Percentiles rank a stretch among this genome's conserved stretches.
phyloP scores from a whole-genome alignment of 78 protist species.

The Monosiga brevicollis region DNA sequence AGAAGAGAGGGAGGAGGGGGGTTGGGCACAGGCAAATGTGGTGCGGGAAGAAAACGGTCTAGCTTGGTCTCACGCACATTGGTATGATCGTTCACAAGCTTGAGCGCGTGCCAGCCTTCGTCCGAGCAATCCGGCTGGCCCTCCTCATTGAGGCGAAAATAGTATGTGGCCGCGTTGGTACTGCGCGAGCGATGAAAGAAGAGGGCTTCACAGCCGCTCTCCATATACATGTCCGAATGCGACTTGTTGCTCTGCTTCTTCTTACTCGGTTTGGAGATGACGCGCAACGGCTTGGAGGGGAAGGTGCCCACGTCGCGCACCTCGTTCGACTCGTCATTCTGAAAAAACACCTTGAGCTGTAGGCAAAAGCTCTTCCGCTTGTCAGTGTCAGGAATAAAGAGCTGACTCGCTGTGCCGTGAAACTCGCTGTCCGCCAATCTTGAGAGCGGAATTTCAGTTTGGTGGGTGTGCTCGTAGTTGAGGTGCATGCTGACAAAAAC shows the following conservation, averaged over 20 bases:
- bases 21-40: too few species aligned
- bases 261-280: slow-evolving; percentile 13
- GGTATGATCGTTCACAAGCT: too few species aligned
- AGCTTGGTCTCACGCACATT: too few species aligned
- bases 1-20: too few species aligned
- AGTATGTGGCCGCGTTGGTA: too few species aligned
- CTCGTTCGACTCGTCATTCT: background rate
- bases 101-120: too few species aligned
- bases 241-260: background rate
- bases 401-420: background rate
- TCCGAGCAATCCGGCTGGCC: too few species aligned
- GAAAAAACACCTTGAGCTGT: background rate
- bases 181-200: slow-evolving; percentile 23
- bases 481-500: background rate
- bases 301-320: slow-evolving; percentile 3
- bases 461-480: background rate
- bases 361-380: background rate
- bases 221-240: background rate
- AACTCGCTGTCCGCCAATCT: background rate
- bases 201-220: background rate
- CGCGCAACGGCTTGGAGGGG: background rate
- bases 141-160: too few species aligned
- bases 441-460: too few species aligned
- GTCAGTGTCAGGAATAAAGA: slow-evolving; percentile 2
- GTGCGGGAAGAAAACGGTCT: too few species aligned